These are phyloP conservation scores for Fonsecaea erecta DNA, from an alignment of 2,329 filamentous ascomycete species.

Conservation along the genomic window DNA sequence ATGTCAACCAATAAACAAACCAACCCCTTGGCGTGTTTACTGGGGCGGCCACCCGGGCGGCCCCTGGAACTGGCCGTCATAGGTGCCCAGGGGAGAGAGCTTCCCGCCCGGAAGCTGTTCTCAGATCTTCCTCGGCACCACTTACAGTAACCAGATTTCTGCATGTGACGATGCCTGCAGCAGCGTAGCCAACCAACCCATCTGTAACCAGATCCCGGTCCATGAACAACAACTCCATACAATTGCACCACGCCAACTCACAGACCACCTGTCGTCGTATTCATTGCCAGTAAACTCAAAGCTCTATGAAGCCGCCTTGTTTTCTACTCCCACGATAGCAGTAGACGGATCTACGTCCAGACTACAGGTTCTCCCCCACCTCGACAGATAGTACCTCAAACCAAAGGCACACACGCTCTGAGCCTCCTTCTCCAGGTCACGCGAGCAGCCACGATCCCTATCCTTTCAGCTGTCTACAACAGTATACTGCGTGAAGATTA, in stretches of 20 bases:
- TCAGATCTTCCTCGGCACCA: not conserved
- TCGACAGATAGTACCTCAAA: not conserved
- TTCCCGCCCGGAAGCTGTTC: not conserved
- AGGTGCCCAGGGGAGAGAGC: not conserved
- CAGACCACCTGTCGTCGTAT: not conserved
- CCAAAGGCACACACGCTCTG: not conserved
- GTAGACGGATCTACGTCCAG: not conserved
- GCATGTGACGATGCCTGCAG: no score
- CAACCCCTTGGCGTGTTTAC: not conserved
- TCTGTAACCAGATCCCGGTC: not conserved
- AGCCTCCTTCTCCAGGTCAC: conserved; percentile 12
- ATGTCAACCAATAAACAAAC: conserved; percentile 27
- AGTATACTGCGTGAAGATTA: not conserved
- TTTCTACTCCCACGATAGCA: not conserved
- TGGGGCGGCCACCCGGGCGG: not conserved
- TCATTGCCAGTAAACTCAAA: not conserved
- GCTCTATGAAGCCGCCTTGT: not conserved
- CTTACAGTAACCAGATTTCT: conserved; percentile 4
- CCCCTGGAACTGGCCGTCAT: not conserved
- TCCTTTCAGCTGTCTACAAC: conserved; percentile 8
- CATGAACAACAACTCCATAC: not conserved
- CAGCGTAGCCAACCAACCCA: no score
- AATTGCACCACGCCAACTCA: not conserved
- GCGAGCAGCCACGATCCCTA: conserved; percentile 16
- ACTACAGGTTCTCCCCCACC: not conserved